A percentile compares a stretch with the other conserved stretches of the same genome.
phyloP scores from a whole-genome alignment of 306 rosid genomes.

The Datisca glomerata region DNA sequence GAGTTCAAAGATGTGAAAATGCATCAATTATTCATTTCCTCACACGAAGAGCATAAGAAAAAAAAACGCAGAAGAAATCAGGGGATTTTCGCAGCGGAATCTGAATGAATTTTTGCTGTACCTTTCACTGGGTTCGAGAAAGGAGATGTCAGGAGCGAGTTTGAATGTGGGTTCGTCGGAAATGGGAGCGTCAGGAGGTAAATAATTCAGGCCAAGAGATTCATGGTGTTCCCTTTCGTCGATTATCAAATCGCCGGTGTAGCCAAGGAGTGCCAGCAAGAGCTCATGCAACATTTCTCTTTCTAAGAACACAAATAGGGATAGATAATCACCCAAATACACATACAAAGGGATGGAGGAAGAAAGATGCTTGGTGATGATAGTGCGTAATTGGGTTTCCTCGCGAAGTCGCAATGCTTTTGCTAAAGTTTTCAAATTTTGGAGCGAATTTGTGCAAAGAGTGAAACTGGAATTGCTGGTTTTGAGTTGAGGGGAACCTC shows the following conservation, averaged over 20 bases:
- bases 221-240: constrained; percentile 48
- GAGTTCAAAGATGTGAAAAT: constrained; percentile 14
- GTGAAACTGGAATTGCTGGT: no score
- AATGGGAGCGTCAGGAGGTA: constrained; percentile 26
- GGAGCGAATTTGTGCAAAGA: no score
- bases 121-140: constrained; percentile 81
- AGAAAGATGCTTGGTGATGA: no score
- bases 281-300: constrained; percentile 75
- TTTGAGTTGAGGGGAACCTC: no score
- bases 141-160: constrained; percentile 80
- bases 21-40: not conserved
- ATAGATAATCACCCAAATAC: no score
- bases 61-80: not conserved
- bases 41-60: no score
- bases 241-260: constrained; percentile 89
- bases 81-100: no score
- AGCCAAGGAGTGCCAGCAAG: constrained; percentile 71
- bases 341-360: no score
- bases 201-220: constrained; percentile 19
- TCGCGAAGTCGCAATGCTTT: no score
- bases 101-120: constrained; percentile 6
- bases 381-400: no score
- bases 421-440: no score
- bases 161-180: constrained; percentile 66
- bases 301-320: no score